Evolutionary conservation across 208 protist genomes (phyloP).

Genomic region (Kentomonas sorsogonicus): DNA sequence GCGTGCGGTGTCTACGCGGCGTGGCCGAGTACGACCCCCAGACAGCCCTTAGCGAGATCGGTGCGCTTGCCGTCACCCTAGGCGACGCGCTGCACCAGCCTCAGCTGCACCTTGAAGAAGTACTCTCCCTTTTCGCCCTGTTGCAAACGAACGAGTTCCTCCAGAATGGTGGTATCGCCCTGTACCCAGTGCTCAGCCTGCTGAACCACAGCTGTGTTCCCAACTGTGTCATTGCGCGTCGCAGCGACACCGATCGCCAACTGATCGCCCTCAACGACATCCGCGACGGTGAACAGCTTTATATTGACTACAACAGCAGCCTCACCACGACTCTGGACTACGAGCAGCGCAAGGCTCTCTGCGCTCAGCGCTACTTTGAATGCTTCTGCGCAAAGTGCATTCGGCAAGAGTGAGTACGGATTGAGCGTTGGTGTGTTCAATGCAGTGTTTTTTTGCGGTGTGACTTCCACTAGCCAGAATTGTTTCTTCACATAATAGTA

Average conservation of each 20-base stretch:
- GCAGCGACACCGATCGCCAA: slow-evolving; percentile 10
- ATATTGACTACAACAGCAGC: slow-evolving; percentile 80
- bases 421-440: background rate
- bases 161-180: slow-evolving; percentile 36
- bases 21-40: slow-evolving; percentile 63
- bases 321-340: slow-evolving; percentile 66
- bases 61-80: slow-evolving; percentile 61
- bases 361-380: slow-evolving; percentile 80
- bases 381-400: slow-evolving; percentile 82
- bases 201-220: slow-evolving; percentile 88
- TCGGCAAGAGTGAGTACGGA: slow-evolving; percentile 28
- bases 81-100: slow-evolving; percentile 53
- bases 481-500: background rate
- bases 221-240: slow-evolving; percentile 58
- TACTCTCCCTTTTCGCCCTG: slow-evolving; percentile 79
- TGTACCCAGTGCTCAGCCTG: slow-evolving; percentile 66
- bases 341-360: slow-evolving; percentile 68
- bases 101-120: slow-evolving; percentile 82
- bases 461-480: background rate
- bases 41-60: slow-evolving; percentile 73
- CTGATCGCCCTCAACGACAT: slow-evolving; percentile 65
- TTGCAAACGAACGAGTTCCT: slow-evolving; percentile 86
- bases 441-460: background rate
- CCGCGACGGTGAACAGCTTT: slow-evolving; percentile 77
- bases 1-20: slow-evolving; percentile 47